These are phyloP conservation scores for Russula earlei DNA, from an alignment of 768 basidiomycete species.

Conservation along the genomic window DNA sequence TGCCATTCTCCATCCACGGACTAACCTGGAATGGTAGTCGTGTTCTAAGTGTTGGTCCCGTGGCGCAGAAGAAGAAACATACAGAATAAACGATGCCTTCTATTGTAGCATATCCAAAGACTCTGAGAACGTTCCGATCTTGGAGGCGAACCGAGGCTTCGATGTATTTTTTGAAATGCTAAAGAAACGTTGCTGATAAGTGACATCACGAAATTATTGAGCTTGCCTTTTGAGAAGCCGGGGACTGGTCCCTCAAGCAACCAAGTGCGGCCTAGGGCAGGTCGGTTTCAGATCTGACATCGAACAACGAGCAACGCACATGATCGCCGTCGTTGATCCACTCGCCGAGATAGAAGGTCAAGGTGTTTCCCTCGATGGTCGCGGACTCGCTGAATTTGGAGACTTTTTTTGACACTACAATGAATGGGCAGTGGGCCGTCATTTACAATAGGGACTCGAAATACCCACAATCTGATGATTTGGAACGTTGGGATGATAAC, in stretches of 20 bases:
- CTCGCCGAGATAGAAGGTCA: slow-evolving; percentile 34
- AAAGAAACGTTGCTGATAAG: background rate
- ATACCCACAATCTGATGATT: background rate
- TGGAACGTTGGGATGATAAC: background rate
- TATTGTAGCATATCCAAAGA: slow-evolving; percentile 32
- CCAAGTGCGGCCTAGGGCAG: slow-evolving; percentile 8
- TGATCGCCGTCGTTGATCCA: slow-evolving; percentile 34
- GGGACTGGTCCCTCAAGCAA: slow-evolving; percentile 3
- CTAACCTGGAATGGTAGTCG: slow-evolving; percentile 29
- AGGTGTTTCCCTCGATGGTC: slow-evolving; percentile 30
- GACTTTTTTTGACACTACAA: slow-evolving; percentile 26
- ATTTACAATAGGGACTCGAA: background rate
- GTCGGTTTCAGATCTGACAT: background rate
- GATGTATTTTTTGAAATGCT: slow-evolving; percentile 38
- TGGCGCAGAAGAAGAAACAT: background rate
- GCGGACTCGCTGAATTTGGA: slow-evolving; percentile 25
- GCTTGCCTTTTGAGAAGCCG: slow-evolving; percentile 10
- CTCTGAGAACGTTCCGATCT: slow-evolving; percentile 32
- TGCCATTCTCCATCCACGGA: slow-evolving; percentile 38
- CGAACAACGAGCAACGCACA: slow-evolving; percentile 23
- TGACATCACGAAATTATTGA: background rate
- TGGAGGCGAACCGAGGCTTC: slow-evolving; percentile 34
- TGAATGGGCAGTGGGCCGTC: background rate
- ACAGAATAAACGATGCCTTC: slow-evolving; percentile 20
- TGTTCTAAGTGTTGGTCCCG: background rate